A percentile compares a stretch with the other conserved stretches of the same genome.
Evolutionary conservation across 1,284 basidiomycete genomes (phyloP).

Genomic region (Boletus sp.): DNA sequence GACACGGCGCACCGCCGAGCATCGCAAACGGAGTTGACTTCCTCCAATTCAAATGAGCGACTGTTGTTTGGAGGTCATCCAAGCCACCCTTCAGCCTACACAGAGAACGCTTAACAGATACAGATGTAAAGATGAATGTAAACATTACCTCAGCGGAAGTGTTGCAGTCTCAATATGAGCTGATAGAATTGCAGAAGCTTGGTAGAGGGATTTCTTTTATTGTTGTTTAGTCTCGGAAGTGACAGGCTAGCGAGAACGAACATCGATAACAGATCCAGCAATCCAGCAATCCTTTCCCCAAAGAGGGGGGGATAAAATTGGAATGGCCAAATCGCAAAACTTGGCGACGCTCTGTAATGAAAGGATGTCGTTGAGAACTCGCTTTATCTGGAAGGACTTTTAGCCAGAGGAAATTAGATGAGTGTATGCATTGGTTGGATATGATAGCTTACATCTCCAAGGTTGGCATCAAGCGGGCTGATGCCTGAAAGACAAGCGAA

Average conservation of each 20-base stretch:
- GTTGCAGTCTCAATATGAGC: constrained; percentile 65
- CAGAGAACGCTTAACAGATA: not conserved
- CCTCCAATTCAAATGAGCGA: constrained; percentile 50
- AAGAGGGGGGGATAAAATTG: constrained; percentile 46
- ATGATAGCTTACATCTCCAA: constrained; percentile 42
- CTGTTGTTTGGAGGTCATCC: constrained; percentile 47
- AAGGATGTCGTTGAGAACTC: constrained; percentile 55
- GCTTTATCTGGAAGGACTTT: constrained; percentile 33
- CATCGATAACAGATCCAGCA: constrained; percentile 36
- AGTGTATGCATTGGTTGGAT: not conserved
- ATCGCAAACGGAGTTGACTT: constrained; percentile 54
- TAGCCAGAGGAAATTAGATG: constrained; percentile 16
- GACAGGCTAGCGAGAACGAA: constrained; percentile 31
- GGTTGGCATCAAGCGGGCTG: constrained; percentile 32
- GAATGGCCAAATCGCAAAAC: constrained; percentile 51
- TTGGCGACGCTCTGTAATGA: constrained; percentile 52
- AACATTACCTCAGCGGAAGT: constrained; percentile 55
- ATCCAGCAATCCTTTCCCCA: constrained; percentile 45
- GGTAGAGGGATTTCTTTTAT: constrained; percentile 46
- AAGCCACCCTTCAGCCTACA: constrained; percentile 37
- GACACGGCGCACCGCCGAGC: constrained; percentile 53
- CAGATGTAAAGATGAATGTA: constrained; percentile 5
- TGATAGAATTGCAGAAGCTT: constrained; percentile 61
- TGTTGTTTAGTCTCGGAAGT: constrained; percentile 8
- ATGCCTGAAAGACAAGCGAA: constrained; percentile 54